Evolutionary conservation across 2,329 filamentous ascomycete genomes (phyloP), one percentile per base, ranked within the genome.

Genomic region (Aquanectria penicillioides): DNA sequence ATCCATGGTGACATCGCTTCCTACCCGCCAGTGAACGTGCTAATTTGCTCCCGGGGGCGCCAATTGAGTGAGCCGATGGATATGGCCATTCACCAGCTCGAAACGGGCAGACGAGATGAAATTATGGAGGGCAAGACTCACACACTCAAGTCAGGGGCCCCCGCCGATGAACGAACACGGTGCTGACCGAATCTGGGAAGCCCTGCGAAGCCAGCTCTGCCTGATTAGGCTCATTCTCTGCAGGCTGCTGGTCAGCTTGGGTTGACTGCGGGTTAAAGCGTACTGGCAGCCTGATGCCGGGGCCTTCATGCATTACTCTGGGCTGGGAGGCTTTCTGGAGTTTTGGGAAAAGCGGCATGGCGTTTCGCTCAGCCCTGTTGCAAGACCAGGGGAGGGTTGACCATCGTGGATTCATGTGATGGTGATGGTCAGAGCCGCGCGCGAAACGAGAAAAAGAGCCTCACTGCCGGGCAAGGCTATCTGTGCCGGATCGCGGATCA

Each of bases 301-400:
- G 37, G 25, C 28, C 17, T 17, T 37, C 10, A n/a, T 37, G 23
- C 13, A 7, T 25, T 40, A 31, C 41, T 36, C 23, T 12, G 34
- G 17, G 37, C 46, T 52, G 48, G 38, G 4, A 34, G 40, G 23
- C 31, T 29, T 11, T 40, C 36, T 17, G 25, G 34, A 51, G 34
- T 18, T 20, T 40, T n/a, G n/a, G 48, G 52, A 40, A 15, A 36
- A 17, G 38, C 52, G 64, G 52, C 64, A 65, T 67, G 50, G 49
- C 37, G 59, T 54, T 31, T 55, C 59, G 55, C 57, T 67, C 66
- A 68, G 64, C 62, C 62, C 52, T 65, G 66, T 44, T 62, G 11
- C 47, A 48, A 20, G 26, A 48, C 49, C 47, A 55, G 40, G 52
- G 46, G 51, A 37, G 34, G 33, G 26, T 52, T 23, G 44, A 23